phyloP scores from a whole-genome alignment of 306 rosid species.

The Castanea mollissima region DNA sequence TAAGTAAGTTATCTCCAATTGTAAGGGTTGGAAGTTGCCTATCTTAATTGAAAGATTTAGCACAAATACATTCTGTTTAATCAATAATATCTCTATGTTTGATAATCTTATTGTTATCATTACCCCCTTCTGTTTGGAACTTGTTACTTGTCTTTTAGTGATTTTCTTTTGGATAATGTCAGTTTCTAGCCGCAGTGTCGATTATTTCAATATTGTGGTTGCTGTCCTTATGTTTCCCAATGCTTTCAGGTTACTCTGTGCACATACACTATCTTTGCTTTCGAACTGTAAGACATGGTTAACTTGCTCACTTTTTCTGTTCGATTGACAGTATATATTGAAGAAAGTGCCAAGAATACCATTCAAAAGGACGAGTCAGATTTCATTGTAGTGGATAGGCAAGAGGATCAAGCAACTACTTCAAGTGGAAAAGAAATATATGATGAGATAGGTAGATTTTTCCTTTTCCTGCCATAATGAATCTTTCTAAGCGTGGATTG shows the following conservation, averaged over 20 bases:
- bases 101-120: neutral
- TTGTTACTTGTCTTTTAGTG: neutral
- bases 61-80: neutral
- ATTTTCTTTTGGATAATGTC: neutral
- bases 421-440: slow-evolving; percentile 55
- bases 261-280: neutral
- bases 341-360: slow-evolving; percentile 55
- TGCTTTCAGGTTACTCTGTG: neutral
- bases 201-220: slow-evolving; percentile 14
- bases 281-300: neutral
- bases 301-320: slow-evolving; percentile 21
- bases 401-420: slow-evolving; percentile 53
- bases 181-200: neutral
- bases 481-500: slow-evolving; percentile 6
- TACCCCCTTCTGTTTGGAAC: neutral
- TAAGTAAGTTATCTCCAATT: neutral
- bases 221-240: neutral
- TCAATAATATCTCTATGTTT: slow-evolving; percentile 2
- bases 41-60: neutral
- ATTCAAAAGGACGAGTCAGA: slow-evolving; percentile 64
- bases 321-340: slow-evolving; percentile 70
- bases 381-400: slow-evolving; percentile 52
- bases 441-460: slow-evolving; percentile 52
- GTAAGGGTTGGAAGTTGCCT: neutral
- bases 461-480: neutral